Evolutionary conservation across 345 rosid genomes (phyloP).

Genomic region (Gossypium bickii): DNA sequence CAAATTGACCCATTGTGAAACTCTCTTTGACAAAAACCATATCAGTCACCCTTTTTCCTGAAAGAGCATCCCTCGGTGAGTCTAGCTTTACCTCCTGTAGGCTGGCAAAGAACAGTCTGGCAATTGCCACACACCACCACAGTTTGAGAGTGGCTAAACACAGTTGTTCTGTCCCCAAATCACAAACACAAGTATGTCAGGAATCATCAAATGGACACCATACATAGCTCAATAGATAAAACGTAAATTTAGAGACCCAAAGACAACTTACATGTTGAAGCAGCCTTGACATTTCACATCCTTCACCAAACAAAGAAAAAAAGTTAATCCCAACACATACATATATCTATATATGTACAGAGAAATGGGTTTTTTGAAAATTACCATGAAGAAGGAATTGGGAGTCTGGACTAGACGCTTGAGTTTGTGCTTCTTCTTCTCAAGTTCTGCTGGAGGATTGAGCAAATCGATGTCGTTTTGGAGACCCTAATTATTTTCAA

Average conservation of each 20-base stretch:
- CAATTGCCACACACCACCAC: no score
- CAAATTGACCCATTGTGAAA: neutral
- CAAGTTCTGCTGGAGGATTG: slow-evolving; percentile 11
- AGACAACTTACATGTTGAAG: slow-evolving; percentile 7
- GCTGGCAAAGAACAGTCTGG: no score
- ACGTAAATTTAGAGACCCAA: no score
- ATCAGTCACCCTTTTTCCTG: neutral
- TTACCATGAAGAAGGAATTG: slow-evolving; percentile 14
- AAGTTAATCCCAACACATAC: neutral
- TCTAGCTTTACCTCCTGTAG: no score
- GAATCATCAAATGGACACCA: neutral
- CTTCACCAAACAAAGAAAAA: neutral
- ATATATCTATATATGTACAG: neutral
- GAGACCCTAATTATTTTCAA: slow-evolving; percentile 1
- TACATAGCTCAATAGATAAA: no score
- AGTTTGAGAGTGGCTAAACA: slow-evolving; percentile 14
- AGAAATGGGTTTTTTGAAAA: neutral
- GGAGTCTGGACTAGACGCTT: slow-evolving; percentile 12
- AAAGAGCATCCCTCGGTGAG: no score
- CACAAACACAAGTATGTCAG: neutral
- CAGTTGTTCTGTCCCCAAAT: neutral
- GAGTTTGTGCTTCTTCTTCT: slow-evolving; percentile 15
- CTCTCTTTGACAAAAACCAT: no score
- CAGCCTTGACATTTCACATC: slow-evolving; percentile 16
- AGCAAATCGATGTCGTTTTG: slow-evolving; percentile 8